These are phyloP conservation scores for Boletus tomentosulus DNA, from an alignment of 768 basidiomycete species.

Conservation along the genomic window DNA sequence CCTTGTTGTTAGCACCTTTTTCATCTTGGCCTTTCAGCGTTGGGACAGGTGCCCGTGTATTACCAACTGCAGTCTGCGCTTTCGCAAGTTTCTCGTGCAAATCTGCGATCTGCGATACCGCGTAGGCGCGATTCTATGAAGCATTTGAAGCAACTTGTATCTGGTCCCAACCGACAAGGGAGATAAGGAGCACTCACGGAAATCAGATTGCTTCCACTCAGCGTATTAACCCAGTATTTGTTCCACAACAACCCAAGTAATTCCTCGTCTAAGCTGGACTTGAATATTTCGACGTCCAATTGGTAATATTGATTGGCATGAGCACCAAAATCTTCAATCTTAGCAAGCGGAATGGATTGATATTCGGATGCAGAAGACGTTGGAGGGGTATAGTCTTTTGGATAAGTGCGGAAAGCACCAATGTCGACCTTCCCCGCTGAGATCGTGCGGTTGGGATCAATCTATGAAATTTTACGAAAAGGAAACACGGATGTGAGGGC, in stretches of 20 bases:
- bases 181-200: constrained; percentile 51
- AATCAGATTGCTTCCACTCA: constrained; percentile 89
- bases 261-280: constrained; percentile 82
- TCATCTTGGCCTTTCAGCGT: constrained; percentile 50
- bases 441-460: constrained; percentile 97
- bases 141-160: neutral
- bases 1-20: constrained; percentile 37
- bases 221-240: constrained; percentile 98
- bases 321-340: constrained; percentile 99
- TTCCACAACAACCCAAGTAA: constrained; percentile 93
- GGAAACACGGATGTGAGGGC: no score
- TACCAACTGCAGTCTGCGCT: constrained; percentile 54
- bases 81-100: constrained; percentile 85
- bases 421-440: constrained; percentile 99
- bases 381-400: constrained; percentile 89
- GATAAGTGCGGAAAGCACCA: constrained; percentile 97
- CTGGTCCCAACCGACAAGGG: neutral
- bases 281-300: constrained; percentile 93
- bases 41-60: constrained; percentile 57
- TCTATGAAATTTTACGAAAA: constrained; percentile 40
- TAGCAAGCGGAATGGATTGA: constrained; percentile 92
- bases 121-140: constrained; percentile 85
- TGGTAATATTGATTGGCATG: constrained; percentile 96
- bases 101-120: constrained; percentile 87
- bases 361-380: constrained; percentile 72